A percentile compares a stretch with the other conserved stretches of the same genome.
These are phyloP conservation scores for Rhynchosporium graminicola DNA, from an alignment of 2,329 filamentous ascomycete genomes.

Conservation along the genomic window DNA sequence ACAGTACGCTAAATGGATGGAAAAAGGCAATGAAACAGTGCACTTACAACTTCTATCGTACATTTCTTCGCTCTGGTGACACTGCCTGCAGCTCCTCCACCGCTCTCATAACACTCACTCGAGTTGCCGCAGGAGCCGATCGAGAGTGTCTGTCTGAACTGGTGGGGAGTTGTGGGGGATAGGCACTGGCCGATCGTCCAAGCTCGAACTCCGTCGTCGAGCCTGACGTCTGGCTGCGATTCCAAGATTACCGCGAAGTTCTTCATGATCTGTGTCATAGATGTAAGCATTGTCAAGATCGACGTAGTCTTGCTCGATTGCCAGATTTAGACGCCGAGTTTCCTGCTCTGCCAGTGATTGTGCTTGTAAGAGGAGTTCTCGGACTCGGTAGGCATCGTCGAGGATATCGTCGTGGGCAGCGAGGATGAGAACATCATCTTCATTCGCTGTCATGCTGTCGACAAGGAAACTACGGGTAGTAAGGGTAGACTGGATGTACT, in stretches of 20 bases:
- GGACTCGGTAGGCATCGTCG: background rate
- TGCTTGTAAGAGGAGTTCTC: background rate
- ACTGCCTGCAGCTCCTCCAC: background rate
- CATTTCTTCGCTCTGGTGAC: background rate
- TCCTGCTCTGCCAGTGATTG: background rate
- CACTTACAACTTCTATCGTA: background rate
- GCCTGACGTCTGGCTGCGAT: background rate
- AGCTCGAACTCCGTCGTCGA: background rate
- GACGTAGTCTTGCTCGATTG: background rate
- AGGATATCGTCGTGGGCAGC: background rate
- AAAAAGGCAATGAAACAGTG: background rate
- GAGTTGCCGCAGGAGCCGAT: background rate
- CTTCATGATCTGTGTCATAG: background rate
- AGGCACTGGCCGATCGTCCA: background rate
- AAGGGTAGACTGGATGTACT: background rate
- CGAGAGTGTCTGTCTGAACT: background rate
- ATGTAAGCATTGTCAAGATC: background rate
- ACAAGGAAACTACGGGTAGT: background rate
- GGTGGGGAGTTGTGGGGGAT: background rate
- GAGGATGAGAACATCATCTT: background rate
- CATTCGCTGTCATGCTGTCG: background rate
- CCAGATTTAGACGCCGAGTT: background rate
- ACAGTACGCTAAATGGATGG: no score
- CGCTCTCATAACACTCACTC: background rate
- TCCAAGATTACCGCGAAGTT: background rate